Evolutionary conservation across 2,329 filamentous ascomycete genomes (phyloP), one percentile per base, ranked within the genome.

Genomic region (Aspergillus aculeatinus): DNA sequence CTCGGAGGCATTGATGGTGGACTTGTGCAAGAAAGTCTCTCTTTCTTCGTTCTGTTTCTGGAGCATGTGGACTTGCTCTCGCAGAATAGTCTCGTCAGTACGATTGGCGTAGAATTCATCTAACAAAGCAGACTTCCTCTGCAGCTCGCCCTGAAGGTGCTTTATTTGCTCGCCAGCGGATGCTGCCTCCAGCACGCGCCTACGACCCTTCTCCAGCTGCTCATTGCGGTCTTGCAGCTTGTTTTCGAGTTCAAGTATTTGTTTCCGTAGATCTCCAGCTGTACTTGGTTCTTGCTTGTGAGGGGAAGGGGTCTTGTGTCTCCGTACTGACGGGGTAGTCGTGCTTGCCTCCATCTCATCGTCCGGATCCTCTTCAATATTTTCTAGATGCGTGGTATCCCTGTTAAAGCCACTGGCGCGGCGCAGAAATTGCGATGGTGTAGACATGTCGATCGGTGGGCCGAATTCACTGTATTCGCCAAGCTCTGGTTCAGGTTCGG

Each of bases 381-480:
- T 69, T 55, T 77, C 74, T 9, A 77, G 59, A 21, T 74, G 72
- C 1, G 71, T 74, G 7, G 66, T 67, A 48, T 76, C 74, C 51
- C 68, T 73, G 0, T 63, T 65, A 2, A 68, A 55, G 1, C 58
- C 65, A 42, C 66, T 68, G 5, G 61, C 68, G 33, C 74, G 62
- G 55, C 72, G 73, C 55, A 78, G 62, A 9, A 79, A 35, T 61
- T 78, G 77, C 19, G 76, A 77, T 5, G 77, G 77, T 0, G 77
- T 79, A 1, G 77, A 79, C 72, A 78, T 79, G 57, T 79, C 77
- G 10, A 77, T 67, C 2, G 77, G 76, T 10, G 76, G 76, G 2
- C 73, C 76, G 48, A 78, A 77, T 65, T 79, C 76, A 50, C 76
- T 79, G 55, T 76, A 73, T 51, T 77, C 77, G 10, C 67, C 72